phyloP scores from a whole-genome alignment of 257 asterid species.

The Penstemon newberryi region DNA sequence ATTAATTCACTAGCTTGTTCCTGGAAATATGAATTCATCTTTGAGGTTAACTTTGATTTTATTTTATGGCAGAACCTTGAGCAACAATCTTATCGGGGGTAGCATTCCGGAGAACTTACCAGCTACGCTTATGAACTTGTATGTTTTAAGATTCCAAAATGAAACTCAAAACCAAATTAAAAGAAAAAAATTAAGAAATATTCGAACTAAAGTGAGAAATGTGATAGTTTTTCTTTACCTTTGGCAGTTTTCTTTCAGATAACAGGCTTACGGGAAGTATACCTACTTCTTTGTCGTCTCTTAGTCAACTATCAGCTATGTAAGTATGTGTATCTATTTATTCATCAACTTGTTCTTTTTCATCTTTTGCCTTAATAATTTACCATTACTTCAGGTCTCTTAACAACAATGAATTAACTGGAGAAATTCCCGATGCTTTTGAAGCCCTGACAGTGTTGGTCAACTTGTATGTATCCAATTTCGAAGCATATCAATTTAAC shows the following conservation, averaged over 20 bases:
- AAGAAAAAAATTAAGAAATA: no score
- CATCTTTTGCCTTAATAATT: conserved; percentile 11
- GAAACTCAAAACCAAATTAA: background rate
- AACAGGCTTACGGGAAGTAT: conserved; percentile 77
- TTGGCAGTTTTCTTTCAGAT: conserved; percentile 94
- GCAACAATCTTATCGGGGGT: conserved; percentile 89
- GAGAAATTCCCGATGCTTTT: conserved; percentile 94
- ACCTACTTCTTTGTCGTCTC: conserved; percentile 74
- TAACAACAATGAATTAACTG: conserved; percentile 71
- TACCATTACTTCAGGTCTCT: conserved; percentile 65
- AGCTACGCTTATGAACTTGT: conserved; percentile 58
- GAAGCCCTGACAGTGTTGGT: conserved; percentile 57
- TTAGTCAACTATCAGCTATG: conserved; percentile 70
- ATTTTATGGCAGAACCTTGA: conserved; percentile 64
- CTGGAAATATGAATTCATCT: background rate
- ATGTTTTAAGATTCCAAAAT: conserved; percentile 32
- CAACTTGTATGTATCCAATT: conserved; percentile 65
- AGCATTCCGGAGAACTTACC: conserved; percentile 83
- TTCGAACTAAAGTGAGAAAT: no score
- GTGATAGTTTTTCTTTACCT: conserved; percentile 12
- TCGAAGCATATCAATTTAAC: conserved; percentile 15
- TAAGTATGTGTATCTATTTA: conserved; percentile 37
- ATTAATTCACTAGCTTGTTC: no score
- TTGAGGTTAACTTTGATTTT: conserved; percentile 18
- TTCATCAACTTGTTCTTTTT: background rate